Percentiles rank a stretch among this genome's conserved stretches.
Conservation (phyloP, 345 rosid genomes). For the Euclidium syriacum region DNA sequence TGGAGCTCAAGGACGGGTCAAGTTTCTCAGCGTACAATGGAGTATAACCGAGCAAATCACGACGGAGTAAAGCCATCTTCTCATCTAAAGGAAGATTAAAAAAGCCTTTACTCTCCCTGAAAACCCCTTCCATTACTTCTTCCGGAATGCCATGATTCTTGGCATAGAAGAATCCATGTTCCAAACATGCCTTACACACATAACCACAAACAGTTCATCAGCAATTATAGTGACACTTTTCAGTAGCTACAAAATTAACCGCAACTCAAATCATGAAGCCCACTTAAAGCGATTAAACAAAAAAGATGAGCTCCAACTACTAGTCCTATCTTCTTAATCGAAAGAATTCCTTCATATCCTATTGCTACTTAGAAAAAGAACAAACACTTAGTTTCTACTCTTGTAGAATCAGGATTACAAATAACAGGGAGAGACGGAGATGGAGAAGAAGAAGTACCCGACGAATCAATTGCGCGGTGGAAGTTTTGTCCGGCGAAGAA, state of each 20-base stretch:
- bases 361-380: background rate
- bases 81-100: constrained; percentile 56
- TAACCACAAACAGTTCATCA: background rate
- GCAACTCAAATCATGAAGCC: background rate
- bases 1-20: constrained; percentile 23
- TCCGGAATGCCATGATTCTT: constrained; percentile 75
- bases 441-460: constrained; percentile 33
- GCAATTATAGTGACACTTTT: background rate
- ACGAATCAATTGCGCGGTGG: constrained; percentile 45
- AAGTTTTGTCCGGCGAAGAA: constrained; percentile 40
- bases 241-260: too few species aligned
- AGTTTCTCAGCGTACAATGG: constrained; percentile 59
- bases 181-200: constrained; percentile 61
- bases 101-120: constrained; percentile 49
- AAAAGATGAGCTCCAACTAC: background rate
- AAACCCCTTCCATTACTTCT: constrained; percentile 36
- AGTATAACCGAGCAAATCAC: constrained; percentile 59
- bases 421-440: background rate
- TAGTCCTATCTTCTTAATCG: background rate
- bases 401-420: background rate
- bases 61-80: constrained; percentile 48
- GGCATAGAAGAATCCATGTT: constrained; percentile 83
- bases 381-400: background rate
- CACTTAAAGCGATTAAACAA: background rate
- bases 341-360: background rate